Base-by-base conservation (phyloP, 2,329 filamentous ascomycete genomes). In the Tolypocladium album region DNA sequence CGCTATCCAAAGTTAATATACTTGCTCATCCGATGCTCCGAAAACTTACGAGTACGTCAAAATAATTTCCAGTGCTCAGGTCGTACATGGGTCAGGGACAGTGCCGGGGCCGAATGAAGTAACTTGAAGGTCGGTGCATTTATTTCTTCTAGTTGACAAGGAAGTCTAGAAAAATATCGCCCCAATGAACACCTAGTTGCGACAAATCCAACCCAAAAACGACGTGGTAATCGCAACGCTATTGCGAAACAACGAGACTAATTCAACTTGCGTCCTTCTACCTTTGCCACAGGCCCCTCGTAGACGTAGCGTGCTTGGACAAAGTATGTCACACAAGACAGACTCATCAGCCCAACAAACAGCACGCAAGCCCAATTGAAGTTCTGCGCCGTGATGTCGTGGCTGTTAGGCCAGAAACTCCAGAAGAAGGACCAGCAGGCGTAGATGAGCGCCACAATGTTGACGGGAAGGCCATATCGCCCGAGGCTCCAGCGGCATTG, bases 401-500 rank as follows among this genome's bases (percentile, higher is more conserved):
- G 20, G 42, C 57, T 59, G 40, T 62, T 62, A 36, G 61, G 61
- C 61, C 62, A 64, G 59, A 64, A 62, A 38, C 60, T 64, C 59
- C 61, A 64, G 56, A 52, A 67, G 22, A 59, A 67, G 22, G 61
- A 66, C 64, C 58, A 67, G 59, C 43, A 62, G 12, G 65, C 61
- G 53, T 67, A 67, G 1, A 64, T 40, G 20, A 67, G 59, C 12
- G 66, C 66, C 4, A 64, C 43, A 17, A 72, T 67, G 59, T 79
- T 78, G 59, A 78, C 61, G 22, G 68, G 62, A 1, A 77, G 63
- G 0, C 76, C 75, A 50, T 67, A 71, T 9, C 64, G 64, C 0
- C 76, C 74, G 13, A 79, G 70, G 45, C 64, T 70, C 72, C 70
- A 78, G 31, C 70, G 67, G 11, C 69, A 67, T 0, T 66, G 68